Base-by-base conservation (phyloP, 2,329 filamentous ascomycete species). In the Alternaria infectoria region DNA sequence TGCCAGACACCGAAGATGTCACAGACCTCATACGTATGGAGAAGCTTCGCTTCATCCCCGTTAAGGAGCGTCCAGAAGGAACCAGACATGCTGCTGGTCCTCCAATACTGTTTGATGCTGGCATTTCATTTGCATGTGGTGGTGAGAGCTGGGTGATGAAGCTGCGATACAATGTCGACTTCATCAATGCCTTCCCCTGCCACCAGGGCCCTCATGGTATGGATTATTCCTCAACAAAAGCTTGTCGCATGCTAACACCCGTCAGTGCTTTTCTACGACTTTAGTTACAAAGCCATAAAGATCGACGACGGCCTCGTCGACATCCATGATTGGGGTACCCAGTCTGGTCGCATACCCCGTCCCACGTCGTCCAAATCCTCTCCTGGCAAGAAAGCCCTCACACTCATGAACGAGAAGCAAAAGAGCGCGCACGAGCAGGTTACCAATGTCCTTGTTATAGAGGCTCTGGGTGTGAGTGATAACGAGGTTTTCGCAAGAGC, bases 401-500 rank as follows among this genome's bases (percentile, higher is more conserved):
- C 71, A n/a, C 69, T 78, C 21, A 69, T 72, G 15, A 68, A 65
- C 3, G 65, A 66, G 8, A 50, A 52, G 13, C 59, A 26, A 19
- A 74, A 74, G 17, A 63, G 66, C 11, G 76, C 77, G 3, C 74
- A 78, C 51, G 69, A 76, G 59, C 75, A 78, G 32, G 71, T 87
- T 25, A 90, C 91, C 68, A 86, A 87, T 69, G 90, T 93, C 4
- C 82, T 93, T 9, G 89, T 90, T 5, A 85, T 93, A 13, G 90
- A 93, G 79, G 89, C 90, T 0, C 89, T 91, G 75, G 91, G 91
- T 1, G 90, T 91, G 21, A 83, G 83, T 52, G 91, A 93, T 77
- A 93, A 93, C 69, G 91, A 93, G 78, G 91, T 93, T 5, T 85
- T 93, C 70, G 91, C 89, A 1, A 83, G 91, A 65, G 90, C 91